Percentiles rank a stretch among this genome's conserved stretches.
These are phyloP conservation scores for Botrytis aclada DNA, from an alignment of 2,329 filamentous ascomycete genomes.

Conservation along the genomic window DNA sequence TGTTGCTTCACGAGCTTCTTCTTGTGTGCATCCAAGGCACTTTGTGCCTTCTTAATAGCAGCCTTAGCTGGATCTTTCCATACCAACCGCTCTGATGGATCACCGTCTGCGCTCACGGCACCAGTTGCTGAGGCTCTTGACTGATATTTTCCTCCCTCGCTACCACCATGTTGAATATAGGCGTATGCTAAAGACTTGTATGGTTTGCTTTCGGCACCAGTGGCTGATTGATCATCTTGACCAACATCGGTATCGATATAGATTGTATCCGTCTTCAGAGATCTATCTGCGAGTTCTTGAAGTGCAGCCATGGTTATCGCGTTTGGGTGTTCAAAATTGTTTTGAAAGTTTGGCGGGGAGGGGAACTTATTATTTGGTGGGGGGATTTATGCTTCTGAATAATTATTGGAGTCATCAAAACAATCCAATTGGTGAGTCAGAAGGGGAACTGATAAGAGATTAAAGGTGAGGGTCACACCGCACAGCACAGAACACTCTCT, in stretches of 20 bases:
- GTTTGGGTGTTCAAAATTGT: conserved; percentile 2
- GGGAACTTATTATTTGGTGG: neutral
- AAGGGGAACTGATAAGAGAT: conserved; percentile 7
- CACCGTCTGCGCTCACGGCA: conserved; percentile 58
- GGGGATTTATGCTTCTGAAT: neutral
- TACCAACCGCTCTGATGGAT: conserved; percentile 59
- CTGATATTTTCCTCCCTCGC: conserved; percentile 57
- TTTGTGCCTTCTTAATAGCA: conserved; percentile 79
- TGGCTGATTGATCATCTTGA: conserved; percentile 62
- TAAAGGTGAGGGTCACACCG: neutral
- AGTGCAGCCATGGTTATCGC: conserved; percentile 35
- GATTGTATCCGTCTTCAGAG: conserved; percentile 48
- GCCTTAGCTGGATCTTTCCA: conserved; percentile 85
- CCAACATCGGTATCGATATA: conserved; percentile 82
- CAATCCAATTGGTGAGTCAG: conserved; percentile 13
- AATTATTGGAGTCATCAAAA: conserved; percentile 9
- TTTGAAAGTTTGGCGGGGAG: conserved; percentile 12
- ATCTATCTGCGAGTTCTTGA: conserved; percentile 51
- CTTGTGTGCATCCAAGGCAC: conserved; percentile 70
- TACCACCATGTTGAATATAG: conserved; percentile 63
- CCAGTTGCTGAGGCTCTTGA: conserved; percentile 66
- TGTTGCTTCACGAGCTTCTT: conserved; percentile 81
- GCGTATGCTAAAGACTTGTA: conserved; percentile 80
- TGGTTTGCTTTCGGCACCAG: conserved; percentile 69
- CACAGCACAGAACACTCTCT: neutral